Evolutionary conservation across 352 stramenopile genomes (phyloP), one percentile per base, ranked within the genome.

Genomic region (Phytophthora syringae): DNA sequence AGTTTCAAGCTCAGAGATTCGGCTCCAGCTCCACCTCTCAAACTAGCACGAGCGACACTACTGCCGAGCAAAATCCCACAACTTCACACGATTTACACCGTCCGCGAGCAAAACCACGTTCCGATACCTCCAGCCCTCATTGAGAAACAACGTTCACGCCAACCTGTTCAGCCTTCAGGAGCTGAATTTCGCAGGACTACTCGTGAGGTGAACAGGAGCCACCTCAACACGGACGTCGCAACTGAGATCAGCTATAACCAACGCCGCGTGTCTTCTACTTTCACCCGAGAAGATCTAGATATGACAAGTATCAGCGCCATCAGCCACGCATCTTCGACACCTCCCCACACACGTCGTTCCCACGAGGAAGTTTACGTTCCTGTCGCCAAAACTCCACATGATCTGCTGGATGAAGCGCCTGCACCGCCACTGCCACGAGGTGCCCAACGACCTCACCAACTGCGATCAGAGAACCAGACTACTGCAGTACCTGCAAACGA

Each of bases 1-100:
- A 63, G 47, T 15, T 91, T 90, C 39, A 73, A 70, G 7, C 60
- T 93, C 3, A 75, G 80, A 22, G 64, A 87, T 18, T 63, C 62
- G 20, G 25, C 15, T 3, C 6, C 28, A 40, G 18, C 5, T 20
- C 18, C 30, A 37, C 51, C 28, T 30, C 10, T 34, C 2, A 60
- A 59, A 34, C 10, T 22, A 52, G 7, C 37, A 22, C 22, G 25
- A 48, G 20, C 50, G 2, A 22, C 42, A 13, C 18, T 30, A 28
- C 24, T 66, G 3, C 50, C 42, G 27, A 55, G 21, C 15, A 74
- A 72, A 30, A 58, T 47, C 4, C 50, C 59, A 20, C 55, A 65
- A 45, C 25, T 72, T 2, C 45, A 65, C 15, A 36, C 32, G 6
- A 48, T 56, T 36, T 68, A 69, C 39, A 67, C 55, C n/a, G 49